Base-by-base conservation (phyloP, 75 land plant species). In the Pinus taeda region DNA sequence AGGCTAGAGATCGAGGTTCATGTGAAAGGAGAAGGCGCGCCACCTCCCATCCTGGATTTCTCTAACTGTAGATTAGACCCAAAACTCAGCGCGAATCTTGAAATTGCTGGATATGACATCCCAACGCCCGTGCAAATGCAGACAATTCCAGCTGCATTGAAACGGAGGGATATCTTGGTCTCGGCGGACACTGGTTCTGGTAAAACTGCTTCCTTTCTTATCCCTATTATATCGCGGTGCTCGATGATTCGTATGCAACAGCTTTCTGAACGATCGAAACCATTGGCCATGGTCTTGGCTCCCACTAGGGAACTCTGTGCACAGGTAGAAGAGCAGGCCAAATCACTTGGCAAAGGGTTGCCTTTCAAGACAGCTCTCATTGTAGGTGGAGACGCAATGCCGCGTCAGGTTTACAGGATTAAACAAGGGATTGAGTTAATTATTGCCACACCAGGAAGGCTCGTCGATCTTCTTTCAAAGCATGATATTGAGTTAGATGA, bases 51-150 rank as follows among this genome's bases (percentile, higher is more conserved):
- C 20, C 42, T 95, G 74, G 87, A 95, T 15, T 95, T 95, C 57
- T 77, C 85, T 60, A 75, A 88, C 30, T 89, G 90, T 57, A 75
- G 69, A 17, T 85, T 95, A 66, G 77, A 83, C 22, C 75, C 82
- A 55, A 91, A 83, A 84, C 88, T 95, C 7, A 78, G 83, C 61
- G 74, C 79, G 55, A 95, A 95, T 79, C 76, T 95, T 30, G 90
- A 89, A 79, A 60, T 63, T 69, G 89, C 90, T 15, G 94, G 92
- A 5, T 95, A 88, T 83, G 92, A 83, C 15, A 75, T 84, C 9
- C 98, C 98, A 0, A 95, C 98, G 9, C 96, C 98, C 57, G 92
- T 95, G n/a, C 96, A 95, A 76, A 95, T 95, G 98, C 98, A 93
- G 79, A 84, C 89, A 20, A 86, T 95, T 17, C 98, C 98, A 26